Conservation (phyloP, 179 eudicot genomes). For the Silene noctiflora region DNA sequence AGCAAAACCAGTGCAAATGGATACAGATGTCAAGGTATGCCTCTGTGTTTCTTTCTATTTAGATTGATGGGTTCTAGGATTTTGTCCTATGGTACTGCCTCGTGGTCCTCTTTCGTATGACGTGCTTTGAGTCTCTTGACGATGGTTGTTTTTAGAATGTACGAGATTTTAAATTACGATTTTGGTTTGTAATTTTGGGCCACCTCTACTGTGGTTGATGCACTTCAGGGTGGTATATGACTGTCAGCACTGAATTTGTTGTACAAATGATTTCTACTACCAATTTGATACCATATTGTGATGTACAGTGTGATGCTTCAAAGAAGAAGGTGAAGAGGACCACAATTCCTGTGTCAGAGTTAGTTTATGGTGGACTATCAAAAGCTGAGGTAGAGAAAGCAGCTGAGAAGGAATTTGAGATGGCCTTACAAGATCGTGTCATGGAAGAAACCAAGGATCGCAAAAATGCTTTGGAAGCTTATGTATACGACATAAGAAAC, state of each 20-base stretch:
- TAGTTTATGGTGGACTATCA: constrained; percentile 60
- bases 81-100: not conserved
- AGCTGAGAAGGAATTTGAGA: constrained; percentile 81
- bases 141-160: not conserved
- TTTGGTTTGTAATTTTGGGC: not conserved
- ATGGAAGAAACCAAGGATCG: constrained; percentile 95
- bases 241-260: not conserved
- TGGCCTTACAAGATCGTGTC: constrained; percentile 91
- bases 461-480: constrained; percentile 90
- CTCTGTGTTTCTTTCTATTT: not conserved
- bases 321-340: constrained; percentile 87
- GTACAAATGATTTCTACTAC: not conserved
- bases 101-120: not conserved
- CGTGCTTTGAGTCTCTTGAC: not conserved
- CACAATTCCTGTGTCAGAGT: constrained; percentile 57
- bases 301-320: constrained; percentile 58
- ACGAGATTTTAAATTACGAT: not conserved
- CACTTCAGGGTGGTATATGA: not conserved
- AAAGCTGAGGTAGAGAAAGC: constrained; percentile 70
- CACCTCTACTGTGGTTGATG: not conserved
- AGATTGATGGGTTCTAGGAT: not conserved
- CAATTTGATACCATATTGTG: not conserved
- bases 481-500: constrained; percentile 90
- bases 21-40: constrained; percentile 65
- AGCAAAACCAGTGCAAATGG: constrained; percentile 72